These are phyloP conservation scores for Aspergillus pseudoterreus DNA, from an alignment of 2,329 filamentous ascomycete genomes.

Conservation along the genomic window DNA sequence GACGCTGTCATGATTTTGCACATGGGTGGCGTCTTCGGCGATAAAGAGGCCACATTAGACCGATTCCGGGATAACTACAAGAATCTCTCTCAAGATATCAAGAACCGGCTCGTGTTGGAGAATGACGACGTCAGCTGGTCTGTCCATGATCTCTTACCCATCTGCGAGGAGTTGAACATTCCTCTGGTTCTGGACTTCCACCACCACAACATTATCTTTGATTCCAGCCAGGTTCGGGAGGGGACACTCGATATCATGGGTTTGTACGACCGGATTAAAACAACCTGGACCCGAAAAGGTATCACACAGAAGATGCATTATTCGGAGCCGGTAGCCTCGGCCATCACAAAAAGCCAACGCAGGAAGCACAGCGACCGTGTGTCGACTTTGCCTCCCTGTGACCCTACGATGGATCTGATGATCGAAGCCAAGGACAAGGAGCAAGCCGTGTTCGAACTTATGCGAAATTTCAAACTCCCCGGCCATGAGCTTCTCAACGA, in stretches of 20 bases:
- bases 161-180: constrained; percentile 93
- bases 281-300: constrained; percentile 77
- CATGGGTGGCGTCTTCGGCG: constrained; percentile 86
- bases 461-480: constrained; percentile 80
- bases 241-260: constrained; percentile 77
- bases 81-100: constrained; percentile 64
- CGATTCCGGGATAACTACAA: constrained; percentile 75
- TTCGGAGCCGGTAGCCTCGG: constrained; percentile 73
- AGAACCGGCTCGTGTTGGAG: constrained; percentile 79
- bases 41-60: constrained; percentile 73
- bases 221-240: constrained; percentile 68
- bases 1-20: constrained; percentile 95
- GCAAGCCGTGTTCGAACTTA: constrained; percentile 90
- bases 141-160: constrained; percentile 84
- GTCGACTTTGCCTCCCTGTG: constrained; percentile 74
- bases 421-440: constrained; percentile 99
- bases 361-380: constrained; percentile 84
- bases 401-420: constrained; percentile 89
- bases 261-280: constrained; percentile 71
- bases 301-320: constrained; percentile 98
- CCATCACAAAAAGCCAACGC: constrained; percentile 72
- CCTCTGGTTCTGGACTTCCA: constrained; percentile 90
- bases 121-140: constrained; percentile 93
- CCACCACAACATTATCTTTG: constrained; percentile 92
- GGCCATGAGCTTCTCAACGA: constrained; percentile 74